These are phyloP conservation scores for Gardenia jasminoides DNA, from an alignment of 257 asterid genomes.

Conservation along the genomic window DNA sequence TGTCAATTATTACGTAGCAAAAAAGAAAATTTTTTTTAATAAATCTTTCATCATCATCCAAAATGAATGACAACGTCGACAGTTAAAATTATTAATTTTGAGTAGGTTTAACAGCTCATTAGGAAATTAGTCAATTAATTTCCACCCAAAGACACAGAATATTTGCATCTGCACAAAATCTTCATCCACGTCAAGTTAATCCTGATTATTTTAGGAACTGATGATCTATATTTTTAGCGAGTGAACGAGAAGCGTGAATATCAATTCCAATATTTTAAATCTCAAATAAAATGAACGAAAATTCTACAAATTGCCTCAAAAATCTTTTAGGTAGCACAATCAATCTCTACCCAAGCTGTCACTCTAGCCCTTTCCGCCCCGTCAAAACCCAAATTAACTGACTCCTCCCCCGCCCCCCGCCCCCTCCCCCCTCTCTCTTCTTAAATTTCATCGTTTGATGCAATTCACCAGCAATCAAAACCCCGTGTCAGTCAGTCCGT, in stretches of 20 bases:
- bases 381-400: constrained; percentile 17
- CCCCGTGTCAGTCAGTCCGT: constrained; percentile 14
- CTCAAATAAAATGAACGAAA: neutral
- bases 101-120: neutral
- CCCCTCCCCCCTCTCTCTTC: neutral
- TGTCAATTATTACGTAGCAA: too few species aligned
- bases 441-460: neutral
- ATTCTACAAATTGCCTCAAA: neutral
- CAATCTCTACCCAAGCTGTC: neutral
- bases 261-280: too few species aligned
- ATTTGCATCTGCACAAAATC: neutral
- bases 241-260: too few species aligned
- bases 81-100: neutral
- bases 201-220: too few species aligned
- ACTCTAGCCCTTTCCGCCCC: neutral
- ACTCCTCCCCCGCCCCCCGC: neutral
- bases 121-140: neutral
- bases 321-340: neutral
- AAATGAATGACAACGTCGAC: neutral
- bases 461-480: neutral
- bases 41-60: neutral
- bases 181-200: neutral
- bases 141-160: neutral
- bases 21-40: too few species aligned
- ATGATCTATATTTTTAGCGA: too few species aligned